Conservation (phyloP, 371 early-diverging fungal species). For the Mortierella sp. region DNA sequence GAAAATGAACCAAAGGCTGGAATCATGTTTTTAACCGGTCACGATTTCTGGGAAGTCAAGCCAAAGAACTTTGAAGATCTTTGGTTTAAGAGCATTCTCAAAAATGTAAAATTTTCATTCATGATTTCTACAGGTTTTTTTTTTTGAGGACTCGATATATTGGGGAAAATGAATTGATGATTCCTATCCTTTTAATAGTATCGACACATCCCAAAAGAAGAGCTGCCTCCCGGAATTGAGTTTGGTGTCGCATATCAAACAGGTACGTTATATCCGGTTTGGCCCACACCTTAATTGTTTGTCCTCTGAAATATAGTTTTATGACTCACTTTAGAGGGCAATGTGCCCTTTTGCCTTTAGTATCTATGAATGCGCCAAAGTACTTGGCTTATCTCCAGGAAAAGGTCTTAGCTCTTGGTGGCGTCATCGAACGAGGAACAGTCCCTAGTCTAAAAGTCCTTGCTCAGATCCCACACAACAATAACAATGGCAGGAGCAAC, state of each 20-base stretch:
- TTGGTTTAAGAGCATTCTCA: conserved; percentile 66
- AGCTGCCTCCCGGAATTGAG: conserved; percentile 62
- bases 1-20: conserved; percentile 58
- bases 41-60: conserved; percentile 64
- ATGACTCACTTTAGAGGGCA: neutral
- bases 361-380: conserved; percentile 60
- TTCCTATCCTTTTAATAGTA: conserved; percentile 49
- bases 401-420: conserved; percentile 67
- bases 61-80: conserved; percentile 59
- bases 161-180: neutral
- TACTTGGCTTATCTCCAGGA: conserved; percentile 75
- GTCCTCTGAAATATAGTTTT: neutral
- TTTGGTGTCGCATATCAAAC: conserved; percentile 68
- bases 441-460: conserved; percentile 61
- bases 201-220: conserved; percentile 50
- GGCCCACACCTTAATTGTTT: neutral
- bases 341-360: conserved; percentile 7
- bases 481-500: neutral
- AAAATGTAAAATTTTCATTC: conserved; percentile 56
- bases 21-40: conserved; percentile 59
- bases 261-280: conserved; percentile 45
- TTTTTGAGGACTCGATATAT: too few species aligned
- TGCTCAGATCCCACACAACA: conserved; percentile 41
- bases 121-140: neutral
- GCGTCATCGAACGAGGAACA: conserved; percentile 57